Base-by-base conservation (phyloP, 306 rosid genomes). In the Acacia crassicarpa region DNA sequence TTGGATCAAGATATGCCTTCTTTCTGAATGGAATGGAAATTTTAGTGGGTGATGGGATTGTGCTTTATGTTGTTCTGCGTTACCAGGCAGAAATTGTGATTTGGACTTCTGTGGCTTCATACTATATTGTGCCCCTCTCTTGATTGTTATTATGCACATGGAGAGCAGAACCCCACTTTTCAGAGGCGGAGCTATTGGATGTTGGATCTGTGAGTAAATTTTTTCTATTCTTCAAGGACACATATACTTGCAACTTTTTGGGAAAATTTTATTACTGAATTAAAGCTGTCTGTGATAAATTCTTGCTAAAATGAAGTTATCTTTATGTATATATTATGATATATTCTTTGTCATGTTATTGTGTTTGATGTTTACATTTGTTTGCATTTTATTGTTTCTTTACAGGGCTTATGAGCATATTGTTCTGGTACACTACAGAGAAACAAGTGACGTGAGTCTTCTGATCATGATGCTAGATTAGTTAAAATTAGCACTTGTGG, bases 131-230 rank as follows among this genome's bases (percentile, higher is more conserved):
- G n/a, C n/a, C n/a, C n/a, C n/a, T n/a, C n/a, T n/a, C n/a, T n/a
- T n/a, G n/a, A 96, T 77, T 96, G 99, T 86, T 96, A 96, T 78
- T 96, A 96, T 80, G 99, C 97, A 72, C 99, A 96, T 82, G 99
- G 98, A 84, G 99, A 94, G 86, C 88, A 91, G 75, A 90, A 92
- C 72, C 92, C 90, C 78, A 85, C 74, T 87, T 96, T 96, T 78
- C 99, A 91, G 86, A 92, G 99, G 78, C 96, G 99, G 81, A 89
- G 97, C 90, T 96, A 89, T 84, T 96, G 99, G 99, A 91, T 96
- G 89, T 86, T 96, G 87, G 92, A 96, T 84, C 94, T 88, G 99
- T 96, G 86, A 92, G 99, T 93, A 73, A 46, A 78, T 72, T 79
- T 80, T 83, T 71, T 70, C 79, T 62, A 45, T 59, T 30, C 63